Percentiles rank a stretch among this genome's conserved stretches.
Evolutionary conservation across 257 asterid species (phyloP).

Genomic region (Forsythia suspensa): DNA sequence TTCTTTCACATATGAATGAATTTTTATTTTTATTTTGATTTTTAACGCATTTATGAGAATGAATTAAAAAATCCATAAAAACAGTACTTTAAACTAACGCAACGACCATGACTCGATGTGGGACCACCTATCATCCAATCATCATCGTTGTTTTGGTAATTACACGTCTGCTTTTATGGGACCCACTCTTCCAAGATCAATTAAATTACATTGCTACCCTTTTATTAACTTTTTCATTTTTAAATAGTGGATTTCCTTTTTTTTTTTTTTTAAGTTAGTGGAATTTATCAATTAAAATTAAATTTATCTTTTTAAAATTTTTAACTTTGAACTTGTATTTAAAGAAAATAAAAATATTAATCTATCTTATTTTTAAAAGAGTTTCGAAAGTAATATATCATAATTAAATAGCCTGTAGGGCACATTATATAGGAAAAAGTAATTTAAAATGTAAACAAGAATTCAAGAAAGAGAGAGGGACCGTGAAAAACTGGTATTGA

Average conservation of each 20-base stretch:
- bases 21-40: no score
- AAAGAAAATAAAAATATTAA: no score
- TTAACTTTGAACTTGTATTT: no score
- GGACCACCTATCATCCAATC: neutral
- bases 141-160: neutral
- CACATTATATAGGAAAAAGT: neutral
- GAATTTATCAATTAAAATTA: no score
- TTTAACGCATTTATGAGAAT: neutral
- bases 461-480: slow-evolving; percentile 30
- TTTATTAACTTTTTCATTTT: neutral
- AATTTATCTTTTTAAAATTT: no score
- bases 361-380: no score
- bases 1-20: no score
- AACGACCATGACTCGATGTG: neutral
- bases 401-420: neutral
- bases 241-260: neutral
- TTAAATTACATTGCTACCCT: neutral
- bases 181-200: neutral
- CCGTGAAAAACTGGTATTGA: slow-evolving; percentile 40
- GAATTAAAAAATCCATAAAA: neutral
- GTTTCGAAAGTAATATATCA: no score
- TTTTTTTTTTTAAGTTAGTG: no score
- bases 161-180: neutral
- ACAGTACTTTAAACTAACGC: neutral
- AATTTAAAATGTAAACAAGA: neutral